These are phyloP conservation scores for Gnetum montanum DNA, from an alignment of 75 land plant species.

Conservation along the genomic window DNA sequence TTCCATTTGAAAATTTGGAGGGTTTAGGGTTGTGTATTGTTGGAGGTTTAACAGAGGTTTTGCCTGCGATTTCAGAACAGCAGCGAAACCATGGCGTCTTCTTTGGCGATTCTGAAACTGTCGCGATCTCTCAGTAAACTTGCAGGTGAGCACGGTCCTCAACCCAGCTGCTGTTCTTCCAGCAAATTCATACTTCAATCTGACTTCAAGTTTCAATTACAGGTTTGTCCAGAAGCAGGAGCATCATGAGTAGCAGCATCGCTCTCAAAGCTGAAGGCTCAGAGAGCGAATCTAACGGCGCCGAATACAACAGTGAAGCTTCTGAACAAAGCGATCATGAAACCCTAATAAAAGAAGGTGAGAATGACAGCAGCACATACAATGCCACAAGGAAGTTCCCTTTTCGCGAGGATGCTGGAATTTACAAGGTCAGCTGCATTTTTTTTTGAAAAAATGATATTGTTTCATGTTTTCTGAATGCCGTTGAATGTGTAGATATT, in stretches of 20 bases:
- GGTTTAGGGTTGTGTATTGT: too few species aligned
- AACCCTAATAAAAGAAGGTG: neutral
- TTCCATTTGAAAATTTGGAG: too few species aligned
- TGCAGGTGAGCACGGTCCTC: neutral
- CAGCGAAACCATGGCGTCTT: neutral
- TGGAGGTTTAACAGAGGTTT: constrained; percentile 3
- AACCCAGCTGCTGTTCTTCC: neutral
- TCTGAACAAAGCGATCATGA: neutral
- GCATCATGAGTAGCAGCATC: neutral
- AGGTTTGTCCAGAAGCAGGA: neutral
- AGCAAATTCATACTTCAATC: neutral
- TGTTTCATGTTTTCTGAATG: neutral
- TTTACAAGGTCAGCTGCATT: constrained; percentile 30
- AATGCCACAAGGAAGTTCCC: too few species aligned
- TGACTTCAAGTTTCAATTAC: neutral
- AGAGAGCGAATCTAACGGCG: neutral
- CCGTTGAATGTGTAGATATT: too few species aligned
- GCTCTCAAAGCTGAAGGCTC: neutral
- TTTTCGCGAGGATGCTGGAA: constrained; percentile 34
- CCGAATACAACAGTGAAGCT: neutral
- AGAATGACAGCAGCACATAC: too few species aligned
- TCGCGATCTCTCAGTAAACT: neutral
- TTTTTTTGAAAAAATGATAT: neutral
- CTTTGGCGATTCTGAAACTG: neutral
- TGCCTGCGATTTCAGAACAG: neutral